A percentile compares a stretch with the other conserved stretches of the same genome.
phyloP scores from a whole-genome alignment of 371 early-diverging fungal species.

The Encephalitozoon intestinalis region DNA sequence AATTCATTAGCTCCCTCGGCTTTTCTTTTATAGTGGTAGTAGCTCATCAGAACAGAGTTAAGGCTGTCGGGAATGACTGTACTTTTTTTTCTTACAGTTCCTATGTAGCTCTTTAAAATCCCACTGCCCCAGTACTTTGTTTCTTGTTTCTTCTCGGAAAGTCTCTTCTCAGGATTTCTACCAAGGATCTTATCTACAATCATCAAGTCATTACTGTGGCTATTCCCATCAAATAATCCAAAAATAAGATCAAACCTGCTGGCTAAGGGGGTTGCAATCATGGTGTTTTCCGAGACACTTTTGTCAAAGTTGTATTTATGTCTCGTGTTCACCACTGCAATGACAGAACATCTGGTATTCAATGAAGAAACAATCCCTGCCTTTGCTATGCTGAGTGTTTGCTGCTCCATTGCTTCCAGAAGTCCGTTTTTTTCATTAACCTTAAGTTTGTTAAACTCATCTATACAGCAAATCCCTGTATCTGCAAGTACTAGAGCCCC shows the following conservation, averaged over 20 bases:
- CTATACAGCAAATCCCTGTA: conserved; percentile 96
- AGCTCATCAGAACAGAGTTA: conserved; percentile 41
- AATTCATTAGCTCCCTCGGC: conserved; percentile 38
- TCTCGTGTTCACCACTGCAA: conserved; percentile 49
- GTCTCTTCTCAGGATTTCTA: background rate
- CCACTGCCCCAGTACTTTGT: background rate
- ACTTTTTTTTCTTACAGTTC: conserved; percentile 23
- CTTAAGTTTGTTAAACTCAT: conserved; percentile 73
- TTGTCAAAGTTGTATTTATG: conserved; percentile 40
- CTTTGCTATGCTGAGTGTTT: conserved; percentile 61
- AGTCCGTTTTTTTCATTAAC: conserved; percentile 59
- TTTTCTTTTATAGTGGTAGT: conserved; percentile 50
- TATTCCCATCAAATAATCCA: conserved; percentile 40
- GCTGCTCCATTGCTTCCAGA: conserved; percentile 62
- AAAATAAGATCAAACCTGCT: conserved; percentile 61
- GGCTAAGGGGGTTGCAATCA: conserved; percentile 54
- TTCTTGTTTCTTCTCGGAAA: conserved; percentile 17
- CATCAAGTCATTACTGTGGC: background rate
- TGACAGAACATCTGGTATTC: conserved; percentile 58
- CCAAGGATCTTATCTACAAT: conserved; percentile 35
- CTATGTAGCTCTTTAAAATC: conserved; percentile 29
- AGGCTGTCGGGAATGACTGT: conserved; percentile 18
- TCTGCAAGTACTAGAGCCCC: conserved; percentile 96
- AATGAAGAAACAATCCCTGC: conserved; percentile 59
- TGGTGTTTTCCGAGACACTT: conserved; percentile 50